Evolutionary conservation across 2,329 filamentous ascomycete genomes (phyloP), one percentile per base, ranked within the genome.

Genomic region (Pseudogymnoascus destructans): DNA sequence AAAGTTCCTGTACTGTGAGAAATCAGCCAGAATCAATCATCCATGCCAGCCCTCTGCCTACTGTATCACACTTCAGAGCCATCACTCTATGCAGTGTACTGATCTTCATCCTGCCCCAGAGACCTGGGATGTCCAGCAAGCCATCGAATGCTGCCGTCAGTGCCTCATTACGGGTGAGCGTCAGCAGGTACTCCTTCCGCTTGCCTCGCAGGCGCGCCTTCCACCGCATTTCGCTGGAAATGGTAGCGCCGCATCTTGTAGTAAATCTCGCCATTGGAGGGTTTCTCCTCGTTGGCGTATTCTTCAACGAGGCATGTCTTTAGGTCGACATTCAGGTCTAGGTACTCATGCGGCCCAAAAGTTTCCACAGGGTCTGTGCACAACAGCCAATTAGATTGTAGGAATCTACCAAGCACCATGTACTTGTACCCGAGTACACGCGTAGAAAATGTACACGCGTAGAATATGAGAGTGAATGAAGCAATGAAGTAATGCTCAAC

Each of bases 221-320:
- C 60, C 61, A 66, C 27, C 40, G 55, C 27, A 57, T 32, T 59
- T 33, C 23, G 23, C 59, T 60, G 46, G 57, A 46, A 30, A 57
- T 64, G 27, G 58, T 69, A 67, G 62, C 65, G 58, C 40, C 60
- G 59, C 59, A 69, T 65, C 62, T 69, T 69, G n/a, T 63, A 62
- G 61, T 68, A 70, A 19, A 70, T 63, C 59, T 68, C 62, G 25
- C 66, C 63, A 61, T 69, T 61, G 38, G 52, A 65, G 17, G 64
- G 63, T 9, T 59, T 59, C 52, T 65, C 63, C 59, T 69, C 59
- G 35, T 68, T 68, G 5, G 63, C 55, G 60, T 70, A 70, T 64
- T 69, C 67, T 52, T 70, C 63, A 25, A 64, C 60, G 13, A 70
- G 62, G 9, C 63, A 30, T 21, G 56, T 64, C 38, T 60, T 60